These are phyloP conservation scores for Cornus kousa DNA, from an alignment of 148 eudicot genomes.

Conservation along the genomic window DNA sequence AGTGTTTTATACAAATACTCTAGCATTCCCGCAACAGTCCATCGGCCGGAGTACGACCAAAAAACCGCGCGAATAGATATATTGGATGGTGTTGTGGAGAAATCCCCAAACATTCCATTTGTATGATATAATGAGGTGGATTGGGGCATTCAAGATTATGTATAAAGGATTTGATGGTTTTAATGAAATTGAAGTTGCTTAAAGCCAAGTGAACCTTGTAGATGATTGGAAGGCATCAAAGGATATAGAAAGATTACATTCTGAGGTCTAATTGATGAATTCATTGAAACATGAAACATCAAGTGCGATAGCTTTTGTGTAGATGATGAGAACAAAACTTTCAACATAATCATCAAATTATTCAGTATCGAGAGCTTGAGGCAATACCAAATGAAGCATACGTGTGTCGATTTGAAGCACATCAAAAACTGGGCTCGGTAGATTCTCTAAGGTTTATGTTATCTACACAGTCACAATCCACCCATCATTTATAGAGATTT, in stretches of 20 bases:
- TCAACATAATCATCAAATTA: conserved; percentile 47
- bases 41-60: too few species aligned
- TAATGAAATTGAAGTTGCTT: conserved; percentile 48
- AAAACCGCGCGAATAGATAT: too few species aligned
- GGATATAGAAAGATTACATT: conserved; percentile 33
- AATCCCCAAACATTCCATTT: conserved; percentile 38
- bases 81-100: conserved; percentile 30
- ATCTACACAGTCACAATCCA: conserved; percentile 18
- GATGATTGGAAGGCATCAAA: conserved; percentile 19
- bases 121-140: conserved; percentile 41
- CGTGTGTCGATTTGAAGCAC: conserved; percentile 13
- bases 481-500: conserved; percentile 14
- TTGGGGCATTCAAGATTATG: conserved; percentile 53
- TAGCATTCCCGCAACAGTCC: too few species aligned
- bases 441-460: conserved; percentile 12
- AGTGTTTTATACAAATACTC: too few species aligned
- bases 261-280: conserved; percentile 39
- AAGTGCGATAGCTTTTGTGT: conserved; percentile 43
- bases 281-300: conserved; percentile 38
- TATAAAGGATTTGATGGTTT: conserved; percentile 49
- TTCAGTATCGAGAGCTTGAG: conserved; percentile 43
- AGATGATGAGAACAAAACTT: conserved; percentile 30
- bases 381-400: conserved; percentile 42
- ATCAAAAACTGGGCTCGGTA: conserved; percentile 19
- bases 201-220: conserved; percentile 37